A percentile compares a stretch with the other conserved stretches of the same genome.
phyloP scores from a whole-genome alignment of 2,329 filamentous ascomycete species.

The Monosporascus sp. region DNA sequence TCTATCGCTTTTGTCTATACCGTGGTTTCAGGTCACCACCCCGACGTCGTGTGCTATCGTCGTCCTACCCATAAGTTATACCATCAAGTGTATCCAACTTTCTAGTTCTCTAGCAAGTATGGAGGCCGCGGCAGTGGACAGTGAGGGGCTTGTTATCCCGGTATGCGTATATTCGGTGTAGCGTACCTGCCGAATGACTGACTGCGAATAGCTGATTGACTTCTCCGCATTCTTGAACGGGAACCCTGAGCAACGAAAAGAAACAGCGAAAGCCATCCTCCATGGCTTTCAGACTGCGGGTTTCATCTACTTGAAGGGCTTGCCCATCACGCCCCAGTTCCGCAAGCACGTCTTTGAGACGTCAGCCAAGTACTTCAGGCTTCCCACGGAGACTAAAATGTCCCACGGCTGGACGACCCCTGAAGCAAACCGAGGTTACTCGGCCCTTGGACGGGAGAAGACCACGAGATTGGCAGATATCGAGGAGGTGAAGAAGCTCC shows the following conservation, averaged over 20 bases:
- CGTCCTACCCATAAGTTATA: background rate
- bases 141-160: constrained; percentile 51
- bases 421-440: constrained; percentile 70
- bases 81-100: background rate
- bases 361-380: constrained; percentile 67
- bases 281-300: constrained; percentile 79
- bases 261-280: constrained; percentile 68
- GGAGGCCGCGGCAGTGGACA: constrained; percentile 41
- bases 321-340: constrained; percentile 59
- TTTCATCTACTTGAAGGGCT: constrained; percentile 84
- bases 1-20: no score
- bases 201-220: constrained; percentile 61
- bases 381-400: constrained; percentile 59
- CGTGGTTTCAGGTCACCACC: no score
- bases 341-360: constrained; percentile 59
- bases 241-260: constrained; percentile 51
- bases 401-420: constrained; percentile 66
- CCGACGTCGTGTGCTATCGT: background rate
- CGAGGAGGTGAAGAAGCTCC: constrained; percentile 52
- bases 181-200: constrained; percentile 1
- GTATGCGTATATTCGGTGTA: constrained; percentile 29
- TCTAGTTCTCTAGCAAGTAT: constrained; percentile 19
- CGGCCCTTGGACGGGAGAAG: constrained; percentile 66
- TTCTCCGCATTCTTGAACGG: constrained; percentile 69
- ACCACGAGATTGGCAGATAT: constrained; percentile 52